A percentile compares a stretch with the other conserved stretches of the same genome.
Conservation (phyloP, 2,329 filamentous ascomycete species). For the Pestalotiopsis sp. region DNA sequence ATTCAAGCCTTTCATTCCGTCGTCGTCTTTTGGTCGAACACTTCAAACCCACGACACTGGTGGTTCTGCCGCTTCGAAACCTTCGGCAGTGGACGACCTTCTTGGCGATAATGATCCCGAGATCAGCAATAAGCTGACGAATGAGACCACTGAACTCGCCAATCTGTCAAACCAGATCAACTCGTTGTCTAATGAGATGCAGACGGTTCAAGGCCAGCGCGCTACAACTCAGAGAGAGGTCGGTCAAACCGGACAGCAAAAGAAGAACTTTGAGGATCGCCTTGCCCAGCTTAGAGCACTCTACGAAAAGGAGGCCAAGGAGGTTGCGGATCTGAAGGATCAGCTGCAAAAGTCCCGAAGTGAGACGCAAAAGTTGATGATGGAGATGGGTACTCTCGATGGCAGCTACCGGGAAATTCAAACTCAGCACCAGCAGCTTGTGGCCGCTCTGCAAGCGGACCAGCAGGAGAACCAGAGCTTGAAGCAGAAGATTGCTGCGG, state of each 20-base stretch:
- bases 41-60: slow-evolving; percentile 79
- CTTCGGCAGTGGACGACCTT: slow-evolving; percentile 73
- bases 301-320: slow-evolving; percentile 92
- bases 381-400: slow-evolving; percentile 82
- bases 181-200: slow-evolving; percentile 89
- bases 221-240: slow-evolving; percentile 79
- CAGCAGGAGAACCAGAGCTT: slow-evolving; percentile 84
- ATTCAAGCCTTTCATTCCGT: slow-evolving; percentile 91
- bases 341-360: slow-evolving; percentile 74
- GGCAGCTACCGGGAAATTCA: slow-evolving; percentile 80
- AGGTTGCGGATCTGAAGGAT: slow-evolving; percentile 83
- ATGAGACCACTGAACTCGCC: slow-evolving; percentile 88
- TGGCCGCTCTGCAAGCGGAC: slow-evolving; percentile 77
- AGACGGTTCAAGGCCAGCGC: slow-evolving; percentile 85
- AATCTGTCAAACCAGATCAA: slow-evolving; percentile 96
- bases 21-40: slow-evolving; percentile 87
- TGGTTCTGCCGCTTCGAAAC: slow-evolving; percentile 49
- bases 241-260: slow-evolving; percentile 80
- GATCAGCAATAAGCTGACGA: slow-evolving; percentile 83
- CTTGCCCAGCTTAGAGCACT: slow-evolving; percentile 82
- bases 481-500: slow-evolving; percentile 83
- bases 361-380: slow-evolving; percentile 82
- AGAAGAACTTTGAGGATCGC: slow-evolving; percentile 89
- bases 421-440: slow-evolving; percentile 77
- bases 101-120: slow-evolving; percentile 90